Base-by-base conservation (phyloP, 768 basidiomycete species). In the Punctularia strigosozonata region DNA sequence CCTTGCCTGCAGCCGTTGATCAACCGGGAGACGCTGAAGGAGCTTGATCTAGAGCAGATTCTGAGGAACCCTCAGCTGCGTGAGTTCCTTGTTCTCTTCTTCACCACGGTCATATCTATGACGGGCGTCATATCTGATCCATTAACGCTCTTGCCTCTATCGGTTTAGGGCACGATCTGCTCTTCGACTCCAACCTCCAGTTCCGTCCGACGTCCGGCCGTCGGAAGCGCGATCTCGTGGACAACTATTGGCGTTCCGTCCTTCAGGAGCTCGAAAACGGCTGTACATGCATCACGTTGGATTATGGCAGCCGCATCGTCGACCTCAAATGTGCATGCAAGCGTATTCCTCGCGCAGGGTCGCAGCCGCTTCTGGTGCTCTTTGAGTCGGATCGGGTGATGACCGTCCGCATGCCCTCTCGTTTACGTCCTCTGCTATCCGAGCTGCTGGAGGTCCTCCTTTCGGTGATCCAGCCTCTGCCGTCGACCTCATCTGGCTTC, bases 51-150 rank as follows among this genome's bases (percentile, higher is more conserved):
- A 15, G 74, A 80, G 42, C 75, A 80, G 38, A 90, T 94, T 49
- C 68, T 94, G 41, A 75, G 84, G 35, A 90, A 90, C 57, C 86
- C 88, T 18, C 88, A 91, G 54, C 79, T 94, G 43, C 83, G 91
- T 87, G 61, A 63, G 80, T 80, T 17, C 41, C 43, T 28, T 30
- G 21, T 31, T 31, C n/a, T 44, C 20, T 34, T 19, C 37, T 45
- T 37, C 43, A 39, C n/a, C 33, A 19, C 40, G 31, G 36, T n/a
- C 36, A 28, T 33, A 28, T 18, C 31, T n/a, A 21, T 24, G 21
- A 32, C 31, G 30, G 25, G 30, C n/a, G 42, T 22, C 24, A 28
- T 35, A 30, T 12, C 23, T 31, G 22, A 38, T 44, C 48, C 25
- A 36, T 44, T 42, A 26, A 36, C 35, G 42, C 28, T 37, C 30